A percentile compares a stretch with the other conserved stretches of the same genome.
Evolutionary conservation across 2,329 filamentous ascomycete genomes (phyloP).

Genomic region (Raffaelea ambrosiae): DNA sequence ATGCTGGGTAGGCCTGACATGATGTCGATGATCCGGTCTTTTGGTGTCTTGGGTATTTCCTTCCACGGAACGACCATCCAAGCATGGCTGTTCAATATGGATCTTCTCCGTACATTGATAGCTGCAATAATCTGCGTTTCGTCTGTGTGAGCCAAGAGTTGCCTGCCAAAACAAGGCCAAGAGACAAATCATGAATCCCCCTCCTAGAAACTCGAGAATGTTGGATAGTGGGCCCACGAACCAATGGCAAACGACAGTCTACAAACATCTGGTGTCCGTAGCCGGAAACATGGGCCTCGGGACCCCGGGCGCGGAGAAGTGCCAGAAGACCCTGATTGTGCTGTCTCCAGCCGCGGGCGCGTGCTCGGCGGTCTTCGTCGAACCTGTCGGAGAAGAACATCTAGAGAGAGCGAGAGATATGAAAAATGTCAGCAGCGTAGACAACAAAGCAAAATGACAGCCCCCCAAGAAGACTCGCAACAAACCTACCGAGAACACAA

Average conservation of each 20-base stretch:
- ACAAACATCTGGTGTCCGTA: conserved; percentile 15
- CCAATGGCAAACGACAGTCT: conserved; percentile 13
- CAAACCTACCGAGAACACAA: conserved; percentile 14
- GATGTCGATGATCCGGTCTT: conserved; percentile 14
- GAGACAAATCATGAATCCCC: too few species aligned
- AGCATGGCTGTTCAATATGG: conserved; percentile 7
- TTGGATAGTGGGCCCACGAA: not conserved
- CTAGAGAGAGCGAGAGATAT: not conserved
- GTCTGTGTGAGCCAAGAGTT: not conserved
- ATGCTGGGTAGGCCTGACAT: conserved; percentile 12
- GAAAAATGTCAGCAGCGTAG: not conserved
- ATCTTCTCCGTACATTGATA: conserved; percentile 10
- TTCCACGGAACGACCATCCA: conserved; percentile 16
- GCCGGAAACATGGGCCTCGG: conserved; percentile 11
- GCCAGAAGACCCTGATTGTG: conserved; percentile 13
- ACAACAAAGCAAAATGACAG: too few species aligned
- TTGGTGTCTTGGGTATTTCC: conserved; percentile 10
- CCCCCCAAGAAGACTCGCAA: too few species aligned
- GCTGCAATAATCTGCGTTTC: conserved; percentile 8
- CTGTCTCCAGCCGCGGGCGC: conserved; percentile 12
- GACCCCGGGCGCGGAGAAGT: conserved; percentile 9
- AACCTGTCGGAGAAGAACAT: conserved; percentile 14
- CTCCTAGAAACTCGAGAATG: too few species aligned
- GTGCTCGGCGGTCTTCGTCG: conserved; percentile 12
- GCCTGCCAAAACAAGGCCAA: too few species aligned